Evolutionary conservation across 1,284 basidiomycete species (phyloP).

Genomic region (Tylopilus sp.): DNA sequence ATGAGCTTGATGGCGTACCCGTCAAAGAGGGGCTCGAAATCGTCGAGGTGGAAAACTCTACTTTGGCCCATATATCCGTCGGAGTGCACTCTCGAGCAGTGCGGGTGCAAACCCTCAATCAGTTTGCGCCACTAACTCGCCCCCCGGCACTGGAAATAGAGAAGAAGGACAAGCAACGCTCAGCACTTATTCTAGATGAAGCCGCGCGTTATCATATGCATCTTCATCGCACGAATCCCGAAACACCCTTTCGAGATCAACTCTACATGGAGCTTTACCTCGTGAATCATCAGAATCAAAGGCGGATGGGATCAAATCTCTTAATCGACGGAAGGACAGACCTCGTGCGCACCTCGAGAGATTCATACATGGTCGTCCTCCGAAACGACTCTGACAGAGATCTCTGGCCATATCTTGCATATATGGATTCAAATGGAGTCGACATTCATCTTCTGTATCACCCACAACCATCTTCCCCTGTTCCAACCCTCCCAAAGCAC

Average conservation of each 20-base stretch:
- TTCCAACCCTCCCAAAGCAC: conserved; percentile 36
- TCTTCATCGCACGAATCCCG: conserved; percentile 42
- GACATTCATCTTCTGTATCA: conserved; percentile 43
- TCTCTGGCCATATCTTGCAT: conserved; percentile 47
- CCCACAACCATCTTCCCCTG: conserved; percentile 29
- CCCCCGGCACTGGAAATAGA: conserved; percentile 36
- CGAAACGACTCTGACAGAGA: conserved; percentile 40
- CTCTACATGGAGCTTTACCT: conserved; percentile 40
- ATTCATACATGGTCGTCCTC: conserved; percentile 39
- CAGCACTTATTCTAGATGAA: conserved; percentile 36
- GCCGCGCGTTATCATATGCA: conserved; percentile 47
- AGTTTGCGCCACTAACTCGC: conserved; percentile 28
- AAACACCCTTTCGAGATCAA: conserved; percentile 35
- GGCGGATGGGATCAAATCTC: conserved; percentile 36
- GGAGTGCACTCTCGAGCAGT: conserved; percentile 35
- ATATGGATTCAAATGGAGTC: conserved; percentile 45
- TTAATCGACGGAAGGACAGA: conserved; percentile 38
- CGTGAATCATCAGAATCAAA: conserved; percentile 35
- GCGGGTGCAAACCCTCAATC: conserved; percentile 39
- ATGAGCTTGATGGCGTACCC: conserved; percentile 25
- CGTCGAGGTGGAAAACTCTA: conserved; percentile 34
- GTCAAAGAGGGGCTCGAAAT: conserved; percentile 35
- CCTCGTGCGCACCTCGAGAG: conserved; percentile 33
- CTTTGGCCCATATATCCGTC: conserved; percentile 41
- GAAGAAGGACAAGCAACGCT: conserved; percentile 34